Base-by-base conservation (phyloP, 257 asterid genomes). In the Datura wrightii region DNA sequence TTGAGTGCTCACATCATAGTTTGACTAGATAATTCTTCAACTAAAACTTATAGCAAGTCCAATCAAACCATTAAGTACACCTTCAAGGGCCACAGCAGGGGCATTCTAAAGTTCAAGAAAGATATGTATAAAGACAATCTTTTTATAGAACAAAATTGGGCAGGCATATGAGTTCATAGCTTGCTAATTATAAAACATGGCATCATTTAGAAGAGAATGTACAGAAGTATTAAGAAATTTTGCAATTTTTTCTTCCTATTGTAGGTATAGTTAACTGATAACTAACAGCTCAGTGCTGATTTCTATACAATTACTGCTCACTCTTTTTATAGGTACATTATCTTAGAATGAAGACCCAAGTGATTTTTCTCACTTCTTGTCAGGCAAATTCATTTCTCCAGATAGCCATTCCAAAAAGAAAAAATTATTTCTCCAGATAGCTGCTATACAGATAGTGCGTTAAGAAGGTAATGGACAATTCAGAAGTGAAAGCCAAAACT, bases 401-500 rank as follows among this genome's bases (percentile, higher is more conserved):
- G 69, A 18, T 8, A 60, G 39, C 15, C 69, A 60, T 60, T 63
- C 13, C 24, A 34, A 34, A 65, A 65, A 13, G 34, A 9, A 8
- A 54, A 58, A 60, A 3, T 19, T 8, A 60, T 2, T 34, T 63
- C 72, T 34, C 6, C 71, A 63, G 44, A 63, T 31, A 5, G 67
- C 39, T 24, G 67, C 39, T 60, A 60, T 8, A 60, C 39, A 62
- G 39, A 62, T 24, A 62, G 44, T 5, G 19, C 2, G 9, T 65
- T 5, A 14, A 65, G 44, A 65, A 65, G 16, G 9, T 65, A 34
- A 34, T 3, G 37, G 76, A 37, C 13, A 67, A 67, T 50, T 67
- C 76, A 67, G 11, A 67, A 37, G 76, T 37, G 76, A 67, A 66
- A 36, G 76, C 76, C 76, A 16, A 34, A 67, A 15, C 48, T 3